Evolutionary conservation across 1,284 basidiomycete species (phyloP).

Genomic region (Ustilago sp.): DNA sequence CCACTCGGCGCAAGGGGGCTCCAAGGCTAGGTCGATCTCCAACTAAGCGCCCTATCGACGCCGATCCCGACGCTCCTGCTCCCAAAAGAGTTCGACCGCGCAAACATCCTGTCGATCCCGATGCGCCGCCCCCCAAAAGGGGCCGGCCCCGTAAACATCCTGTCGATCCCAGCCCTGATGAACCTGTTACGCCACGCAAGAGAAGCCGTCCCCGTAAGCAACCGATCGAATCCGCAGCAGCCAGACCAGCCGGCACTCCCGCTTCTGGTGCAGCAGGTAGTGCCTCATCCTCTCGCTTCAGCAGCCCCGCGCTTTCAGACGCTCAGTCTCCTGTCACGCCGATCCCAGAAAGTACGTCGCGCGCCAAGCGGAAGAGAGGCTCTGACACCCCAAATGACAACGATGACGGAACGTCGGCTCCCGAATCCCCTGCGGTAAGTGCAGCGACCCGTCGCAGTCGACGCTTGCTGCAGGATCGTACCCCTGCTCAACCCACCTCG

Average conservation of each 20-base stretch:
- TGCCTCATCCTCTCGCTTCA: background rate
- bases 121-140: conserved; percentile 12
- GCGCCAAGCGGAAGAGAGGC: background rate
- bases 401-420: background rate
- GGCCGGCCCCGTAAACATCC: conserved; percentile 27
- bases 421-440: conserved; percentile 27
- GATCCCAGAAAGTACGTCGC: background rate
- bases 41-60: conserved; percentile 20
- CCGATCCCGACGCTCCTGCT: conserved; percentile 10
- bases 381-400: background rate
- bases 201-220: conserved; percentile 26
- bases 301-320: background rate
- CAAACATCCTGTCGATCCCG: conserved; percentile 16
- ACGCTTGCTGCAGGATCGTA: background rate
- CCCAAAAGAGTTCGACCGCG: conserved; percentile 24
- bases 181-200: conserved; percentile 6
- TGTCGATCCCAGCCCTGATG: background rate
- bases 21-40: conserved; percentile 19
- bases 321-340: conserved; percentile 5
- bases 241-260: background rate
- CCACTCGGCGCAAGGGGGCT: conserved; percentile 12
- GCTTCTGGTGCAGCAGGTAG: background rate
- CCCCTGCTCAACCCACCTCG: conserved; percentile 13
- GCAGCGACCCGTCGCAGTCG: conserved; percentile 22
- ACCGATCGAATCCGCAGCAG: conserved; percentile 6